These are phyloP conservation scores for Sinapis alba DNA, from an alignment of 441 rosid genomes.

Conservation along the genomic window DNA sequence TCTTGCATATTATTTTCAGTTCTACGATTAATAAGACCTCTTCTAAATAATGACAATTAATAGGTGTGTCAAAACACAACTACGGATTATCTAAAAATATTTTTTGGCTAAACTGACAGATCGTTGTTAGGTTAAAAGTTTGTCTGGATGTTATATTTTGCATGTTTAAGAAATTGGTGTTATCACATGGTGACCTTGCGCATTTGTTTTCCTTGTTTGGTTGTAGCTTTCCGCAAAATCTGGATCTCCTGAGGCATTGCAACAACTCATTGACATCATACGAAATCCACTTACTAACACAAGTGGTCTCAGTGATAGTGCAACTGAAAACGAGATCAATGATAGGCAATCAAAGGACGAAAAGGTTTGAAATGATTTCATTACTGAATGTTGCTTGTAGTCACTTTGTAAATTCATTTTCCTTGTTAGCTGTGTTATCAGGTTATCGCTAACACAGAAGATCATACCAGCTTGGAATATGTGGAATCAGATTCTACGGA, in stretches of 20 bases:
- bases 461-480: constrained; percentile 51
- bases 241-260: constrained; percentile 81
- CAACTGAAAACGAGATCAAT: constrained; percentile 76
- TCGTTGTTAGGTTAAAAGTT: constrained; percentile 2
- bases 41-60: background rate
- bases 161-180: constrained; percentile 9
- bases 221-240: constrained; percentile 82
- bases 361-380: constrained; percentile 51
- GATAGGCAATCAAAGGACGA: constrained; percentile 66
- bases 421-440: constrained; percentile 43
- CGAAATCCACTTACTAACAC: constrained; percentile 66
- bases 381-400: background rate
- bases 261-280: constrained; percentile 80
- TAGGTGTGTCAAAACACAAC: background rate
- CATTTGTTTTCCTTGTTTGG: constrained; percentile 14
- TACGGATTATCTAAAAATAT: background rate
- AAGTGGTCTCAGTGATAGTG: constrained; percentile 46
- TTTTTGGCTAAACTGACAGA: constrained; percentile 8
- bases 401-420: constrained; percentile 25
- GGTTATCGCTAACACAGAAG: constrained; percentile 67
- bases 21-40: background rate
- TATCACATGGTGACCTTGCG: background rate
- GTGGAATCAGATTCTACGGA: constrained; percentile 83
- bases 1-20: constrained; percentile 10
- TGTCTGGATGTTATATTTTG: background rate